Evolutionary conservation across 495 filamentous ascomycete genomes (phyloP).

Genomic region (Aspergillus mulundensis): DNA sequence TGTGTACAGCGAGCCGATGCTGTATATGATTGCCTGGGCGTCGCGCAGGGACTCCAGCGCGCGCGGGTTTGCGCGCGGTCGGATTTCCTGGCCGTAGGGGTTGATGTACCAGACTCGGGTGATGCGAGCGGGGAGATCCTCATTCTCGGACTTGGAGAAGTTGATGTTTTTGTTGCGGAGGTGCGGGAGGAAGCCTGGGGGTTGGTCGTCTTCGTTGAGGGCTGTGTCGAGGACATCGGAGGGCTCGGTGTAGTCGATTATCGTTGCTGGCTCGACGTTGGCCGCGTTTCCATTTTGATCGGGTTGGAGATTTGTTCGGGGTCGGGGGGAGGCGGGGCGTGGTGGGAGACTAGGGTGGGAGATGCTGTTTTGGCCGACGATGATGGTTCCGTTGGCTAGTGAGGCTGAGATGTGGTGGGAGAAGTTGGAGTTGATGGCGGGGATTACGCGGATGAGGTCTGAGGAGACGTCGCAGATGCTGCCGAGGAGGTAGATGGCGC

Average conservation of each 20-base stretch:
- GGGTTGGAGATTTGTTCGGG: constrained; percentile 35
- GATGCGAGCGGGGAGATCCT: constrained; percentile 73
- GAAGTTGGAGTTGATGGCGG: constrained; percentile 91
- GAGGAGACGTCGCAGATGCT: constrained; percentile 76
- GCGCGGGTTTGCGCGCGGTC: constrained; percentile 72
- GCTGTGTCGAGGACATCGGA: constrained; percentile 40
- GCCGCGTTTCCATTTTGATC: constrained; percentile 31
- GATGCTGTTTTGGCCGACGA: constrained; percentile 90
- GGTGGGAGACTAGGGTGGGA: constrained; percentile 69
- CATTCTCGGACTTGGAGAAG: constrained; percentile 69
- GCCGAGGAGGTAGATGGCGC: constrained; percentile 74
- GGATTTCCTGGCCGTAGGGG: constrained; percentile 89
- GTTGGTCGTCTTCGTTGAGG: constrained; percentile 72
- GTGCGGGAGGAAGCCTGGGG: constrained; percentile 76
- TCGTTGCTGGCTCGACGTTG: constrained; percentile 21
- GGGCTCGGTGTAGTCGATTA: constrained; percentile 63
- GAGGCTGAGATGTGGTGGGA: constrained; percentile 88
- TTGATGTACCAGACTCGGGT: constrained; percentile 94
- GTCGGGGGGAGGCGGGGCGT: constrained; percentile 25
- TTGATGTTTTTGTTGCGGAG: constrained; percentile 74
- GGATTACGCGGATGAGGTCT: constrained; percentile 68
- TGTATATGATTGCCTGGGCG: constrained; percentile 73
- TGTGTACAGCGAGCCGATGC: constrained; percentile 86
- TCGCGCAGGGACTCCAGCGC: constrained; percentile 61
- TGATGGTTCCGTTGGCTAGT: constrained; percentile 68